Evolutionary conservation across 352 stramenopile species (phyloP).

Genomic region (Pythium pyrilobum): DNA sequence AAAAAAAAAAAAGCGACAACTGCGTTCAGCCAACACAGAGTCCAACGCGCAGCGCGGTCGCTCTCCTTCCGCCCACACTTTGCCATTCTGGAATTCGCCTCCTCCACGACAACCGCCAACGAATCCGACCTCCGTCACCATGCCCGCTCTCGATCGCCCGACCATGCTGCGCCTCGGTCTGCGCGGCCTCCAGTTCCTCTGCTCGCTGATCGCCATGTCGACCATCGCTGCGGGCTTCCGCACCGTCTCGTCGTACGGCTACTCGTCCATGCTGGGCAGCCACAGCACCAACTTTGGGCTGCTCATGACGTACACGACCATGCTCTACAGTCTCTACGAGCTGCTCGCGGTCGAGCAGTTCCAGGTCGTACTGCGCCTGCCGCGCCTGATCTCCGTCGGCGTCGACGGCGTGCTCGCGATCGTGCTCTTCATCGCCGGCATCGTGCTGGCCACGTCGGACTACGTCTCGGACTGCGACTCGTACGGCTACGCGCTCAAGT

Average conservation of each 20-base stretch:
- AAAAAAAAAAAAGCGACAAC: too few species aligned
- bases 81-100: too few species aligned
- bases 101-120: background rate
- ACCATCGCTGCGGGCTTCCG: conserved; percentile 36
- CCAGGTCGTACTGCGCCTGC: conserved; percentile 23
- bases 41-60: too few species aligned
- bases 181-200: conserved; percentile 47
- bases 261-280: conserved; percentile 17
- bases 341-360: conserved; percentile 47
- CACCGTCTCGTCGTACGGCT: background rate
- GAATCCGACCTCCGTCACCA: background rate
- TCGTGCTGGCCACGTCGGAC: conserved; percentile 43
- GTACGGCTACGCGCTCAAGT: conserved; percentile 25
- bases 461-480: conserved; percentile 38
- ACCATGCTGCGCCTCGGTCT: conserved; percentile 8
- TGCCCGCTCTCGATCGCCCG: background rate
- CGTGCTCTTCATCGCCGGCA: conserved; percentile 44
- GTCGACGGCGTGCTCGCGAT: conserved; percentile 33
- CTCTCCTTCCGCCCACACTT: too few species aligned
- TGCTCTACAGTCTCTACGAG: conserved; percentile 55
- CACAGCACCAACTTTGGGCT: conserved; percentile 43
- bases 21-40: too few species aligned
- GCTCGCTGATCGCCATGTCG: conserved; percentile 46
- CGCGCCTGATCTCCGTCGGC: conserved; percentile 22
- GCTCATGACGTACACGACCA: conserved; percentile 53